Conservation (phyloP, 805 yeast genomes). For the Wickerhamiella domercqiae region DNA sequence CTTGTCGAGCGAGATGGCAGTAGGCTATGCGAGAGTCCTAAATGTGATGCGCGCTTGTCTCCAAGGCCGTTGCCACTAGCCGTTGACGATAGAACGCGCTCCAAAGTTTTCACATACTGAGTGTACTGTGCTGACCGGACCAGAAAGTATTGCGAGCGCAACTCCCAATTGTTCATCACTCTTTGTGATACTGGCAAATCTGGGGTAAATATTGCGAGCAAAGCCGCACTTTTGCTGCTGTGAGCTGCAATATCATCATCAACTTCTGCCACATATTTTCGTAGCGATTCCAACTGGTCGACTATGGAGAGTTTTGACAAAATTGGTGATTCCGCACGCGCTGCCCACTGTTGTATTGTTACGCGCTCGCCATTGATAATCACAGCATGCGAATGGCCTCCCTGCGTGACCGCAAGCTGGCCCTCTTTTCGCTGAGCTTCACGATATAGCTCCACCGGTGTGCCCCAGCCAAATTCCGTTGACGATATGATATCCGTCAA, state of each 20-base stretch:
- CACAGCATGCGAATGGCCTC: slow-evolving; percentile 6
- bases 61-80: no score
- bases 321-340: slow-evolving; percentile 21
- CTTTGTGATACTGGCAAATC: slow-evolving; percentile 16
- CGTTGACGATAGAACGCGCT: neutral
- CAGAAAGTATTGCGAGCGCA: slow-evolving; percentile 20
- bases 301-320: slow-evolving; percentile 19
- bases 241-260: slow-evolving; percentile 31
- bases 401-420: slow-evolving; percentile 1
- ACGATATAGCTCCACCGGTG: slow-evolving; percentile 7
- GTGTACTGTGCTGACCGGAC: slow-evolving; percentile 21
- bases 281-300: slow-evolving; percentile 29
- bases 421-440: slow-evolving; percentile 1
- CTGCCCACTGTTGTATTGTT: slow-evolving; percentile 22
- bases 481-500: slow-evolving; percentile 51
- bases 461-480: slow-evolving; percentile 68
- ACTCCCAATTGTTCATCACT: slow-evolving; percentile 24
- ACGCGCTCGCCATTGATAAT: slow-evolving; percentile 17
- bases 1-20: no score
- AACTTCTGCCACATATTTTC: slow-evolving; percentile 28
- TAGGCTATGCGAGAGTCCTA: no score
- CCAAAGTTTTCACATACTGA: slow-evolving; percentile 13
- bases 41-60: no score
- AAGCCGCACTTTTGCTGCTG: slow-evolving; percentile 25
- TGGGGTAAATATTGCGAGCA: slow-evolving; percentile 25